A percentile compares a stretch with the other conserved stretches of the same genome.
Conservation (phyloP, 257 asterid species). For the Capsicum pubescens region DNA sequence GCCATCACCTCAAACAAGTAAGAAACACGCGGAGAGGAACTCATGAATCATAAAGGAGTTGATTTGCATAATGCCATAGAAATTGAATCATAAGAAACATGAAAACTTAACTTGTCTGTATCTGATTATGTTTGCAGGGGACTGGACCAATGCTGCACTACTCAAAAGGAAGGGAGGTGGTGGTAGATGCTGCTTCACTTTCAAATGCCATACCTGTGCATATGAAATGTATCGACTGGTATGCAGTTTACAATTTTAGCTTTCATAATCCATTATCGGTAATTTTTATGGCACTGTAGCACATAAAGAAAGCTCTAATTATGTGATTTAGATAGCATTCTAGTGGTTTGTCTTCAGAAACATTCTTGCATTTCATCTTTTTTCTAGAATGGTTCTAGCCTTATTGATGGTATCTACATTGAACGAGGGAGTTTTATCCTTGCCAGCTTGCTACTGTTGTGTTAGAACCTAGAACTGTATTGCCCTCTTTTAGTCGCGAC, state of each 20-base stretch:
- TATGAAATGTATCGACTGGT: conserved; percentile 86
- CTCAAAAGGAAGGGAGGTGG: conserved; percentile 73
- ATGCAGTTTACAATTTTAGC: conserved; percentile 28
- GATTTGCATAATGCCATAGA: too few species aligned
- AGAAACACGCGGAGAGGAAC: too few species aligned
- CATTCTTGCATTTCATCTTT: background rate
- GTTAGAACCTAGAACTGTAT: conserved; percentile 5
- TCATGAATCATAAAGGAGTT: too few species aligned
- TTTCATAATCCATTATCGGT: background rate
- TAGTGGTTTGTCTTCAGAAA: background rate
- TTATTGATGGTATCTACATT: background rate
- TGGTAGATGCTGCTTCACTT: conserved; percentile 31
- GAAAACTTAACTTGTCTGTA: conserved; percentile 26
- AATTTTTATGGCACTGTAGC: background rate
- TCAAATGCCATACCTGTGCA: conserved; percentile 69
- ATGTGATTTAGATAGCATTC: background rate
- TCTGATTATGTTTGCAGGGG: conserved; percentile 49
- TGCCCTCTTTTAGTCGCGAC: background rate
- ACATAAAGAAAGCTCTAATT: background rate
- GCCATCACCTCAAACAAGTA: too few species aligned
- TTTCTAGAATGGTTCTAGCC: background rate
- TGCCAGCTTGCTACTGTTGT: background rate
- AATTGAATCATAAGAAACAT: too few species aligned
- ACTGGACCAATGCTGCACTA: conserved; percentile 73
- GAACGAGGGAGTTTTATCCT: background rate